Conservation (phyloP, 202 grass and related monocot genomes). For the Bolboschoenoplectus hybrid region DNA sequence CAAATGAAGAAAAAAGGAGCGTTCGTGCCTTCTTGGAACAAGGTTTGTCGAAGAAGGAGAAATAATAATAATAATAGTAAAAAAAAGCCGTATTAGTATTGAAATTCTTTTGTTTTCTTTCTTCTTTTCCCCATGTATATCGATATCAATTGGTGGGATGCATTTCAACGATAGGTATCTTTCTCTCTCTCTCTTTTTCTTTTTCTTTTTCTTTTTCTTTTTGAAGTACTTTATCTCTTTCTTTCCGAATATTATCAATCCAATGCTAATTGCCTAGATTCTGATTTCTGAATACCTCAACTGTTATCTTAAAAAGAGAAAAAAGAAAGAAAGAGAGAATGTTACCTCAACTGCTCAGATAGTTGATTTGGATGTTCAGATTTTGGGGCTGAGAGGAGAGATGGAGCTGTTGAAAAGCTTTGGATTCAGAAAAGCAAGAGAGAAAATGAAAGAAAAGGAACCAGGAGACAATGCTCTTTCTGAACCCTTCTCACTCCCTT, state of each 20-base stretch:
- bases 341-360: background rate
- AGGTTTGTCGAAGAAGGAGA: no score
- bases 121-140: background rate
- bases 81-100: background rate
- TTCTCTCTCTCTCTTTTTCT: background rate
- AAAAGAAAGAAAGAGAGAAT: background rate
- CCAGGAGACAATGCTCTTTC: conserved; percentile 1
- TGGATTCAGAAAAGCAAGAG: background rate
- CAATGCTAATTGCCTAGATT: background rate
- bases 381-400: conserved; percentile 3
- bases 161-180: background rate
- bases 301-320: background rate
- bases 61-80: no score
- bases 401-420: conserved; percentile 37
- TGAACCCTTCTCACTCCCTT: conserved; percentile 61
- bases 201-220: conserved; percentile 14
- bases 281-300: background rate
- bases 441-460: background rate
- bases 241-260: background rate
- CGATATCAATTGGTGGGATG: background rate
- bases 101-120: background rate
- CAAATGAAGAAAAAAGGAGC: no score
- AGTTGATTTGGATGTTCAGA: background rate
- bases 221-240: background rate
- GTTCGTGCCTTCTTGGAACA: no score